Evolutionary conservation across 345 rosid genomes (phyloP), one percentile per base, ranked within the genome.

Genomic region (Capsella bursapastoris): DNA sequence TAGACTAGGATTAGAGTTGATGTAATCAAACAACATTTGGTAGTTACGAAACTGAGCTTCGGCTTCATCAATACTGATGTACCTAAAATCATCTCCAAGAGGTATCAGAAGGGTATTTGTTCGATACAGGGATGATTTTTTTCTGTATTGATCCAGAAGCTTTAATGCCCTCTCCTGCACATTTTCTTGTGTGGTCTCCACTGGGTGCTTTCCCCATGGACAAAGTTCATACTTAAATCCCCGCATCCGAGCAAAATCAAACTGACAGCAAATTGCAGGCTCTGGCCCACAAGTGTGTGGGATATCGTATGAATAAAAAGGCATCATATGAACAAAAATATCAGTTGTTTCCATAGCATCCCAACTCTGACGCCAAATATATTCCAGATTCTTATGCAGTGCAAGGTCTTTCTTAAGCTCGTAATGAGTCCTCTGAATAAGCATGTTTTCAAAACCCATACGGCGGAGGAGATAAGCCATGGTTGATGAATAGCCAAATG

Each of bases 271-370:
- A 79, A 95, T 50, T 10, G 99, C 96, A 84, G 99, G 99, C 80
- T 95, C 99, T 27, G 99, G 99, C 7, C 98, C 99, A 80, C 99
- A 95, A 22, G 99, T 95, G 81, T 95, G 99, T 15, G 99, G 98
- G 76, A 92, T 79, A 70, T 95, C 99, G 57, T 95, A 95, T 25
- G 99, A 95, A 80, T 95, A 95, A 70, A 95, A 92, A 16, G 99
- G 99, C 99, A 92, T 95, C 98, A 92, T 92, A 83, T 95, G 99
- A 53, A 88, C 91, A 82, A 95, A 92, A 10, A 92, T 92, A 77
- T 95, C 99, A 15, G 99, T 90, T 27, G 91, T 84, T 82, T 95
- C 99, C 57, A 87, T 88, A 15, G 82, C 79, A 81, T 95, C 99
- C 99, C 99, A 95, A 75, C 90, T 87, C 66, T 95, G 99, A 73